Percentiles rank a stretch among this genome's conserved stretches.
phyloP scores from a whole-genome alignment of 345 rosid species.

The Melaleuca alternifolia region DNA sequence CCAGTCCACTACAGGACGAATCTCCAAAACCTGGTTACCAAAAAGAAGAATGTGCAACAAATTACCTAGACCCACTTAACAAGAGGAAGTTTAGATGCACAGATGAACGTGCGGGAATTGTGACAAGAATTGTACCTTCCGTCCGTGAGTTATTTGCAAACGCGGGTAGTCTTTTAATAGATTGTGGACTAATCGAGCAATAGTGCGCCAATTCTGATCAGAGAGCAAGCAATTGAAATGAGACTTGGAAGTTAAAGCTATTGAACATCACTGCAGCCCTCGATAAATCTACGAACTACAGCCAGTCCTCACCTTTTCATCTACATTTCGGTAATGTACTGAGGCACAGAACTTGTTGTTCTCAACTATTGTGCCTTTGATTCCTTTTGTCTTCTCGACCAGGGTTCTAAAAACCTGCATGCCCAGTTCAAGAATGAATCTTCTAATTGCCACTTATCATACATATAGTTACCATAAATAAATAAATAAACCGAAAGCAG shows the following conservation, averaged over 20 bases:
- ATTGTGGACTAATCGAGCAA: conserved; percentile 76
- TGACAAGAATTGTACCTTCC: conserved; percentile 25
- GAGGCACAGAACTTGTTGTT: conserved; percentile 91
- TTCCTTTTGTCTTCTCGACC: conserved; percentile 46
- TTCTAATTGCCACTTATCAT: not conserved
- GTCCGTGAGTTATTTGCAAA: conserved; percentile 59
- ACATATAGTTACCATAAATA: not conserved
- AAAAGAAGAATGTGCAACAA: not conserved
- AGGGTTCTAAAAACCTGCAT: conserved; percentile 67
- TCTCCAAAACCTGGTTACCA: conserved; percentile 70
- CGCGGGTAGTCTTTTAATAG: conserved; percentile 65
- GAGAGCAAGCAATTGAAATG: not conserved
- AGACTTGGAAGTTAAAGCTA: not conserved
- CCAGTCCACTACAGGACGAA: conserved; percentile 94
- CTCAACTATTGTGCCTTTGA: conserved; percentile 82
- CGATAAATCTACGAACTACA: not conserved
- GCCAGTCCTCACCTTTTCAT: conserved; percentile 45
- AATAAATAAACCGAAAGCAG: not conserved
- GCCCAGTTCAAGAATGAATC: not conserved
- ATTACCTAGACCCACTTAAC: not conserved
- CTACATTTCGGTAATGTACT: conserved; percentile 95
- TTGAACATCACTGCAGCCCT: not conserved
- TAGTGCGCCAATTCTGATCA: conserved; percentile 56
- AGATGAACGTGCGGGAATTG: not conserved
- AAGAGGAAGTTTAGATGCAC: not conserved